Evolutionary conservation across 768 basidiomycete genomes (phyloP), one percentile per base, ranked within the genome.

Genomic region (Cyclocybe aegerita): DNA sequence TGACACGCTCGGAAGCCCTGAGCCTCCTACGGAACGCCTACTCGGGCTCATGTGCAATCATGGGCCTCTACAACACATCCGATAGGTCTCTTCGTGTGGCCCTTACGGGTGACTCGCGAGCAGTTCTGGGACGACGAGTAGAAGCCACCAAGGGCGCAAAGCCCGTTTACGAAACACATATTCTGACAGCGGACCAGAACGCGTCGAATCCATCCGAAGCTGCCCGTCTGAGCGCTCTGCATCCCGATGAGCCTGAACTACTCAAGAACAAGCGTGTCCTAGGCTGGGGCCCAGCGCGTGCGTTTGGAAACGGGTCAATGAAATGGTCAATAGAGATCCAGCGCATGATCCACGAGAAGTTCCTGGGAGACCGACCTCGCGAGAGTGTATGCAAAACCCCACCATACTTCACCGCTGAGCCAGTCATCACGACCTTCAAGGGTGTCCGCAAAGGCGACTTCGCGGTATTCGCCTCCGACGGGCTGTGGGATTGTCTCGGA

Each of bases 321-420:
- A 79, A 81, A 57, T 80, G 78, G 76, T 61, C 64, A 35, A 49
- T 43, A 6, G 72, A 71, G 11, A 52, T 70, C 23, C 76, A 76
- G 50, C 46, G 58, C 16, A 62, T 60, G 14, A 57, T 79, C 36
- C 48, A 61, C 29, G 58, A 65, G 36, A 58, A 65, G 7, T 69
- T 60, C 46, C 62, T 77, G 1, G 73, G 73, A 2, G 65, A 67
- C 35, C 49, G 57, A 7, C 61, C 64, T n/a, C 65, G 60, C 7
- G 44, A 61, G 5, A 5, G 23, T 1, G 60, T 59, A 38, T 63
- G 72, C 43, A 58, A 70, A 57, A 79, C 80, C 1, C 81, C 80
- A 16, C 80, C 81, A 1, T 82, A 84, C 55, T 72, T 81, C 40
- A 81, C 77, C 1, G 82, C 81, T 0, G 72, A 74, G 53, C 83